Base-by-base conservation (phyloP, 257 asterid species). In the Solanum peruvianum region DNA sequence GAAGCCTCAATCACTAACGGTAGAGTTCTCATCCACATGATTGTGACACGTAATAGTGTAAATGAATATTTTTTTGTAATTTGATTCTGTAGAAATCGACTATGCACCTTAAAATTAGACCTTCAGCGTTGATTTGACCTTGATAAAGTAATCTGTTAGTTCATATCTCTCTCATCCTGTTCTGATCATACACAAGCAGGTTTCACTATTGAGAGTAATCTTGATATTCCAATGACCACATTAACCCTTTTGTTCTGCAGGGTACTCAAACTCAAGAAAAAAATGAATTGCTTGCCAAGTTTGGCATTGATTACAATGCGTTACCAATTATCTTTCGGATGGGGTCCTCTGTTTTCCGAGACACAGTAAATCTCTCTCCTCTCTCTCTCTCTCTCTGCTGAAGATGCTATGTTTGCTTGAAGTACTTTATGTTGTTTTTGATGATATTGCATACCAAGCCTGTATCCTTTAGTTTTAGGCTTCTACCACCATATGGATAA, bases 181-280 rank as follows among this genome's bases (percentile, higher is more conserved):
- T 77, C 39, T 4, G 84, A 44, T 42, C 37, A 44, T 2, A 77
- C 6, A 1, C 37, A 77, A 42, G 83, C 39, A 44, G 83, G 13
- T 44, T 42, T 27, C 64, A 25, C 47, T 20, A 35, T 69, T 75
- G 56, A 75, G 31, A 41, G 5, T 41, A 75, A 41, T 41, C 56
- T 75, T 75, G 35, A 75, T 44, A 44, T 3, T 44, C 25, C 41
- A 77, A 25, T 77, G 84, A 13, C 39, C 84, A 44, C 4, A 10
- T 42, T n/a, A 64, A 25, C 87, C 60, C 75, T 87, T 84, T 44
- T 82, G 86, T 73, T 91, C 88, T 80, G 80, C 91, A 96, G 98
- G 98, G 98, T 85, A 96, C 99, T 82, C 98, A 91, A 93, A 85
- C 96, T 85, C 95, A 83, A 89, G 98, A 95, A 90, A 96, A 95